These are phyloP conservation scores for Pestalotiopsis sp. DNA, from an alignment of 2,329 filamentous ascomycete genomes.

Conservation along the genomic window DNA sequence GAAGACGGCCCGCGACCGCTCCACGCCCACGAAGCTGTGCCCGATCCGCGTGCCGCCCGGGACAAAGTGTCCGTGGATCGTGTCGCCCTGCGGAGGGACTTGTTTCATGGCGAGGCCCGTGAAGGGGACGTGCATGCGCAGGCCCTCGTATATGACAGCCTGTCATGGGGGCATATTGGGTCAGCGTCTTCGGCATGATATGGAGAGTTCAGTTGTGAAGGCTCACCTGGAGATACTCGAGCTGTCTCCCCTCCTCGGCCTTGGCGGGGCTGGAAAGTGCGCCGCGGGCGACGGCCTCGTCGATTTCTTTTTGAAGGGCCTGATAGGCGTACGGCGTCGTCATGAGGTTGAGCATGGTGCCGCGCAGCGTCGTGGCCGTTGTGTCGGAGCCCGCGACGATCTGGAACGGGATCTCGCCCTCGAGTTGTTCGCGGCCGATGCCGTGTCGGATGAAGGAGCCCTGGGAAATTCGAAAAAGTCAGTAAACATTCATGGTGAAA, in stretches of 20 bases:
- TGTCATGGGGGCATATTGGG: not conserved
- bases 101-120: conserved; percentile 12
- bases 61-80: conserved; percentile 14
- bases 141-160: conserved; percentile 18
- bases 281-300: conserved; percentile 35
- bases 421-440: conserved; percentile 42
- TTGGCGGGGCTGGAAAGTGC: conserved; percentile 30
- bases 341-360: conserved; percentile 50
- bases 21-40: conserved; percentile 11
- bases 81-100: conserved; percentile 16
- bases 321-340: conserved; percentile 46
- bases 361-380: conserved; percentile 52
- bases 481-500: no score
- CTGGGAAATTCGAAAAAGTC: not conserved
- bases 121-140: conserved; percentile 16
- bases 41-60: conserved; percentile 14
- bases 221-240: conserved; percentile 29
- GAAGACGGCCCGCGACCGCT: conserved; percentile 13
- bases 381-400: conserved; percentile 47
- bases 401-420: conserved; percentile 36
- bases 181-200: not conserved
- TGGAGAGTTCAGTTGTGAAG: not conserved
- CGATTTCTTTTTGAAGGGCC: conserved; percentile 48
- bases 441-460: conserved; percentile 45
- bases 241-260: conserved; percentile 28